phyloP scores from a whole-genome alignment of 805 yeast species.

The Metschnikowia amazonensis region DNA sequence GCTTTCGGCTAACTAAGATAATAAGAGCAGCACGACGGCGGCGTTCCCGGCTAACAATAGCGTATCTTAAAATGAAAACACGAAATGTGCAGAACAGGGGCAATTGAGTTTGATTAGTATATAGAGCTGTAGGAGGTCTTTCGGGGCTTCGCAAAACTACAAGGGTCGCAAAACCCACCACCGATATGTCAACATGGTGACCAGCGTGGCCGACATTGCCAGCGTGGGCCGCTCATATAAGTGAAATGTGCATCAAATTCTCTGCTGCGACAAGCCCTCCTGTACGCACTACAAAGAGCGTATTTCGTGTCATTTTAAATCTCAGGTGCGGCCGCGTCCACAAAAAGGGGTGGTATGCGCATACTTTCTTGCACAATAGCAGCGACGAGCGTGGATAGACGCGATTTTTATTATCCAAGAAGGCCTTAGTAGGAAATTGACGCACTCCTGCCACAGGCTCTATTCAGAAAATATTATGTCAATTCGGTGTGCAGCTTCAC shows the following conservation, averaged over 20 bases:
- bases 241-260: background rate
- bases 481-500: background rate
- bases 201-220: background rate
- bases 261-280: background rate
- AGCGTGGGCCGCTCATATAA: background rate
- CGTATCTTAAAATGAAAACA: background rate
- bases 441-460: conserved; percentile 5
- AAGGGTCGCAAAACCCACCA: too few species aligned
- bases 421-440: background rate
- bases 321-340: conserved; percentile 1
- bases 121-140: too few species aligned
- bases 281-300: background rate
- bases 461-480: background rate
- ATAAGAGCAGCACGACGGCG: background rate
- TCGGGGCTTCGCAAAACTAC: too few species aligned
- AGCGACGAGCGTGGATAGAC: conserved; percentile 6
- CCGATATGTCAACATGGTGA: too few species aligned
- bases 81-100: too few species aligned
- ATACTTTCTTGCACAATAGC: background rate
- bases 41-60: background rate
- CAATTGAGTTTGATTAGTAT: too few species aligned
- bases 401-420: conserved; percentile 1
- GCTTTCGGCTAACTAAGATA: background rate
- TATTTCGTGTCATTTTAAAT: background rate
- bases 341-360: conserved; percentile 3